Evolutionary conservation across 495 filamentous ascomycete species (phyloP).

Genomic region (Penicillium pancosmium): DNA sequence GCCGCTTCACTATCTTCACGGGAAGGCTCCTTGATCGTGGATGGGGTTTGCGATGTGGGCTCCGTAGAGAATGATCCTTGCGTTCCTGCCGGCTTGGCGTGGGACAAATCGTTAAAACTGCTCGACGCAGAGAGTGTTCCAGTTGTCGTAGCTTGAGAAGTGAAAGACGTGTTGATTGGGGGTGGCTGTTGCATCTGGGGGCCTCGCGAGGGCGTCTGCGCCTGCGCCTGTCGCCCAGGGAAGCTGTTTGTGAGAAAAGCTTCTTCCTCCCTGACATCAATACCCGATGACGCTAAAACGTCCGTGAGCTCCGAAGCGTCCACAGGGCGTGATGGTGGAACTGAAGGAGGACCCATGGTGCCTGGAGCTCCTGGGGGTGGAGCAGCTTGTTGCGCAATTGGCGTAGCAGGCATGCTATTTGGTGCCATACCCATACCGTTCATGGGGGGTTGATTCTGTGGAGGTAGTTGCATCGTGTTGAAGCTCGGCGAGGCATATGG

Average conservation of each 20-base stretch:
- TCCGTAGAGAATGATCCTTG: slow-evolving; percentile 42
- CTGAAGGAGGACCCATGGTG: slow-evolving; percentile 81
- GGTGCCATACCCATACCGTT: slow-evolving; percentile 38
- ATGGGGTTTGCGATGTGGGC: slow-evolving; percentile 32
- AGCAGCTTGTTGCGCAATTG: slow-evolving; percentile 26
- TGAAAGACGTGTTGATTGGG: slow-evolving; percentile 43
- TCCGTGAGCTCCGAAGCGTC: slow-evolving; percentile 77
- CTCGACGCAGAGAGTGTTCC: slow-evolving; percentile 39
- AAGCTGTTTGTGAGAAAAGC: slow-evolving; percentile 66
- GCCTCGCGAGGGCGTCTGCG: slow-evolving; percentile 46
- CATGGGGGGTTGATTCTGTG: slow-evolving; percentile 30
- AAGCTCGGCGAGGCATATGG: slow-evolving; percentile 47
- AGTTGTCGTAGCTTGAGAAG: slow-evolving; percentile 46
- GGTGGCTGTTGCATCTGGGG: slow-evolving; percentile 42
- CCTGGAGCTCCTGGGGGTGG: slow-evolving; percentile 47
- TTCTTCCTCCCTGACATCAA: slow-evolving; percentile 84
- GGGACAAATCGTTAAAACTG: slow-evolving; percentile 44
- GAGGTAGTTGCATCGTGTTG: slow-evolving; percentile 45
- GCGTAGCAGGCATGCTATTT: slow-evolving; percentile 36
- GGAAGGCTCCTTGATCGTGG: slow-evolving; percentile 44
- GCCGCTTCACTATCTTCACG: slow-evolving; percentile 48
- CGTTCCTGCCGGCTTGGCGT: slow-evolving; percentile 32
- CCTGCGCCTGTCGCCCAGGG: slow-evolving; percentile 49
- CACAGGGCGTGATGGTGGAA: slow-evolving; percentile 65
- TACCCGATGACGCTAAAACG: slow-evolving; percentile 74